These are phyloP conservation scores for Tolypocladium tundrense DNA, from an alignment of 2,329 filamentous ascomycete genomes.

Conservation along the genomic window DNA sequence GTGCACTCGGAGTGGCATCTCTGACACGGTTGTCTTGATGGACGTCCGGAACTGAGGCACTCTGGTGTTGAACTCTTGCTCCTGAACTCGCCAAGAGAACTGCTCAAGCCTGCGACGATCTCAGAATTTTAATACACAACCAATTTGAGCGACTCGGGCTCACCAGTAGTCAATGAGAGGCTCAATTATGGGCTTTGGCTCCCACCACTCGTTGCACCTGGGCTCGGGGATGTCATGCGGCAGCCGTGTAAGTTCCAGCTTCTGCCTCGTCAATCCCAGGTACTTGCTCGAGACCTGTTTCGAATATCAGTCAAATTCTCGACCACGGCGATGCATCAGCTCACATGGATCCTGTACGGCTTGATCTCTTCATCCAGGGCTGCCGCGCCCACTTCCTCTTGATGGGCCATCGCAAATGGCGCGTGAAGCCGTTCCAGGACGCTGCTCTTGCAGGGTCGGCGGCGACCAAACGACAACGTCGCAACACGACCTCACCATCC, in stretches of 20 bases:
- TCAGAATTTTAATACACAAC: neutral
- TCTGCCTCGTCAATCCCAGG: constrained; percentile 55
- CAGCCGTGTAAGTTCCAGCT: constrained; percentile 55
- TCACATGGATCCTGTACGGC: constrained; percentile 48
- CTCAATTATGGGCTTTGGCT: constrained; percentile 52
- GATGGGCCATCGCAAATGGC: constrained; percentile 5
- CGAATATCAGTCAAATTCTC: neutral
- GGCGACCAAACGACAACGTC: neutral
- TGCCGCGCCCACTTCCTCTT: constrained; percentile 11
- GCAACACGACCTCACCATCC: neutral
- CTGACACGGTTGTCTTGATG: constrained; percentile 30
- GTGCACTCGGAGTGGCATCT: constrained; percentile 43
- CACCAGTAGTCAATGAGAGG: constrained; percentile 58
- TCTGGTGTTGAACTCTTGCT: constrained; percentile 43
- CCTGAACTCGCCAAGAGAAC: constrained; percentile 54
- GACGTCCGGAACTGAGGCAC: constrained; percentile 56
- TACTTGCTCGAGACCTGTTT: constrained; percentile 55
- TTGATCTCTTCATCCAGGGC: constrained; percentile 32
- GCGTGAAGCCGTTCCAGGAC: neutral
- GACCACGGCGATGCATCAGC: constrained; percentile 11
- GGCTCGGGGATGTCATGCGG: constrained; percentile 46
- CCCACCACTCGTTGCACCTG: constrained; percentile 41
- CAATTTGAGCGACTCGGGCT: neutral
- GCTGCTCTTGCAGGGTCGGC: neutral
- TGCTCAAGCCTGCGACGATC: constrained; percentile 45